Evolutionary conservation across 2,329 filamentous ascomycete species (phyloP).

Genomic region (Alternaria arborescens): DNA sequence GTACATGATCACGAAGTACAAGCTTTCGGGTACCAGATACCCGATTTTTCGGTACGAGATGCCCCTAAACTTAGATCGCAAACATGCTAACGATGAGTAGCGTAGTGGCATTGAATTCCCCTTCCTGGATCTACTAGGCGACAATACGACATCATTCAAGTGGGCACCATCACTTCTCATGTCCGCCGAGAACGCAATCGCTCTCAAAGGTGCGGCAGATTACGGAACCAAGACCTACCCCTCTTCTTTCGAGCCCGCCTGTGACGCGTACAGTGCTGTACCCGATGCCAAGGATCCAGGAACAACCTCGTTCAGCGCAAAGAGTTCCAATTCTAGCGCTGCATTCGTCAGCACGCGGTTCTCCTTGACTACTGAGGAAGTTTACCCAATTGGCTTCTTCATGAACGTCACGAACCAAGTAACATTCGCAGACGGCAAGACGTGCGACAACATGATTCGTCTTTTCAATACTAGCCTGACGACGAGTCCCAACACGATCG

Average conservation of each 20-base stretch:
- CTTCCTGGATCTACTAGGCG: conserved; percentile 62
- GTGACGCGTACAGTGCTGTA: conserved; percentile 58
- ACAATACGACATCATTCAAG: conserved; percentile 62
- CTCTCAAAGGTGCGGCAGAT: conserved; percentile 55
- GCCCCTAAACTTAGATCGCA: background rate
- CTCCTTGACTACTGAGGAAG: conserved; percentile 15
- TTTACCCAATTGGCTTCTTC: conserved; percentile 57
- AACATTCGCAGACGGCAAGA: conserved; percentile 53
- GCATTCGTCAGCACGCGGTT: conserved; percentile 32
- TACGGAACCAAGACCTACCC: conserved; percentile 59
- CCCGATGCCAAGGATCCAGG: conserved; percentile 32
- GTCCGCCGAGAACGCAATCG: conserved; percentile 53
- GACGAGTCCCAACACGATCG: conserved; percentile 39
- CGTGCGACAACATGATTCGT: conserved; percentile 57
- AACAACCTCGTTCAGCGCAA: conserved; percentile 35
- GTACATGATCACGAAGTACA: conserved; percentile 63
- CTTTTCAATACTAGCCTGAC: conserved; percentile 59
- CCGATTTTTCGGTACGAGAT: conserved; percentile 59
- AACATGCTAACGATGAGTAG: conserved; percentile 41
- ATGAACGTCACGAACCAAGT: conserved; percentile 65
- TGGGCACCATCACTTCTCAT: conserved; percentile 61
- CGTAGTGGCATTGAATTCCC: conserved; percentile 64
- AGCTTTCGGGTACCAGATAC: conserved; percentile 53
- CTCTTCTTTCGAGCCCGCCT: conserved; percentile 57
- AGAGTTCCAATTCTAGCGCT: conserved; percentile 25